Evolutionary conservation across 805 yeast genomes (phyloP), one percentile per base, ranked within the genome.

Genomic region (Cyberlindnera xishuangbannaensis): DNA sequence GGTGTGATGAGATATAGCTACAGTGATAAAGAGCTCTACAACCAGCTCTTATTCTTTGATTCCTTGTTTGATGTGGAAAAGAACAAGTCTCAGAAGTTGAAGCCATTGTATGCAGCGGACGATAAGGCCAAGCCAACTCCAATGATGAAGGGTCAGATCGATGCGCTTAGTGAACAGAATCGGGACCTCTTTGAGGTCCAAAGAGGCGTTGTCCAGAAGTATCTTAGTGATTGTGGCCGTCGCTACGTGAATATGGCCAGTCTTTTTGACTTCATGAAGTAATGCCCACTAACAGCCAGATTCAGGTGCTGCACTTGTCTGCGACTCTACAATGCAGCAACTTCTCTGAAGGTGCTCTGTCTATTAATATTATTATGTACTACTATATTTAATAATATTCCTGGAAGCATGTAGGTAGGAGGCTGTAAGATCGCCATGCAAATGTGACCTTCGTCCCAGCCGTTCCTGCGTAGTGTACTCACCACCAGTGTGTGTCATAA

Each of bases 231-330:
- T 41, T 83, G 90, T 60, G 97, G 95, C 5, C 78, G 96, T 45
- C 69, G 96, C 31, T 87, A 77, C 57, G 97, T 88, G 31, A 83
- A 85, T 53, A 78, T 90, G 83, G 77, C 78, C 7, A 62, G 73
- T 15, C 78, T 88, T n/a, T 88, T 88, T 57, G 80, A 70, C 31
- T 74, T 72, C 43, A 72, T 75, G 51, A 44, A 32, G 30, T 36
- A 34, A 34, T 12, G 15, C 23, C 23, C n/a, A n/a, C n/a, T n/a
- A n/a, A n/a, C n/a, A n/a, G n/a, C n/a, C n/a, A n/a, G n/a, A n/a
- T n/a, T n/a, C n/a, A n/a, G n/a, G n/a, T n/a, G n/a, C n/a, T n/a
- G n/a, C n/a, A n/a, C n/a, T n/a, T n/a, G n/a, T n/a, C n/a, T n/a
- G n/a, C n/a, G n/a, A n/a, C n/a, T n/a, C n/a, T n/a, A n/a, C n/a